Evolutionary conservation across 2,329 filamentous ascomycete genomes (phyloP).

Genomic region (Fusarium citri): DNA sequence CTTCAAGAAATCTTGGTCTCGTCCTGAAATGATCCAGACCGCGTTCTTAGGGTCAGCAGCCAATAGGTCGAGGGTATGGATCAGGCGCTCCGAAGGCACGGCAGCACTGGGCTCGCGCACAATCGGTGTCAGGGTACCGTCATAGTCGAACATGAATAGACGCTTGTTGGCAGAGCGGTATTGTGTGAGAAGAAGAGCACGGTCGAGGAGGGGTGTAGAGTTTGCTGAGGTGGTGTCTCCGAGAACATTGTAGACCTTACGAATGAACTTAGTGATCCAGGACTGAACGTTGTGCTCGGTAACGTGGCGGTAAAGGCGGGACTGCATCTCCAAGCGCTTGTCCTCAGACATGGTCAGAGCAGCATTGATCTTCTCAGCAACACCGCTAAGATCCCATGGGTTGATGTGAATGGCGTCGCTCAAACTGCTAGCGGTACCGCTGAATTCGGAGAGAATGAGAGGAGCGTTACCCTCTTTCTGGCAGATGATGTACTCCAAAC

Average conservation of each 20-base stretch:
- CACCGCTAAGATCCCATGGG: constrained; percentile 89
- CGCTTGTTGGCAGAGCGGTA: constrained; percentile 82
- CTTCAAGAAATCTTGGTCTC: constrained; percentile 90
- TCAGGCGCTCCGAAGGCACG: constrained; percentile 85
- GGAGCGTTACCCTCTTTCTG: constrained; percentile 89
- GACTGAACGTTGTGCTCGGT: constrained; percentile 85
- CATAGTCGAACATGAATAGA: constrained; percentile 98
- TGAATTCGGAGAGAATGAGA: constrained; percentile 95
- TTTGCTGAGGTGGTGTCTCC: constrained; percentile 79
- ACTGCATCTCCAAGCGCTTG: constrained; percentile 75
- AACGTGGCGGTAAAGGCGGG: constrained; percentile 83
- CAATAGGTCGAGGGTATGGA: constrained; percentile 81
- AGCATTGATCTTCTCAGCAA: constrained; percentile 83
- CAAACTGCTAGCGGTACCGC: constrained; percentile 88
- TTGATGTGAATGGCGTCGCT: constrained; percentile 94
- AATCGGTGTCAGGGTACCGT: constrained; percentile 95
- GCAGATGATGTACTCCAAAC: constrained; percentile 92
- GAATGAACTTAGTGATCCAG: constrained; percentile 85
- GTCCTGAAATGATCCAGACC: constrained; percentile 98
- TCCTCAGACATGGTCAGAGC: constrained; percentile 81
- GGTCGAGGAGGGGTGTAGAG: constrained; percentile 85
- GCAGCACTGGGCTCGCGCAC: constrained; percentile 91
- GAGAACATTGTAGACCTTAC: constrained; percentile 82
- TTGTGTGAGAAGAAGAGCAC: constrained; percentile 74
- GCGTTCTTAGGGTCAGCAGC: constrained; percentile 83